Base-by-base conservation (phyloP, 192 early-diverging fungal species). In the Borealophlyctis nickersoniae region DNA sequence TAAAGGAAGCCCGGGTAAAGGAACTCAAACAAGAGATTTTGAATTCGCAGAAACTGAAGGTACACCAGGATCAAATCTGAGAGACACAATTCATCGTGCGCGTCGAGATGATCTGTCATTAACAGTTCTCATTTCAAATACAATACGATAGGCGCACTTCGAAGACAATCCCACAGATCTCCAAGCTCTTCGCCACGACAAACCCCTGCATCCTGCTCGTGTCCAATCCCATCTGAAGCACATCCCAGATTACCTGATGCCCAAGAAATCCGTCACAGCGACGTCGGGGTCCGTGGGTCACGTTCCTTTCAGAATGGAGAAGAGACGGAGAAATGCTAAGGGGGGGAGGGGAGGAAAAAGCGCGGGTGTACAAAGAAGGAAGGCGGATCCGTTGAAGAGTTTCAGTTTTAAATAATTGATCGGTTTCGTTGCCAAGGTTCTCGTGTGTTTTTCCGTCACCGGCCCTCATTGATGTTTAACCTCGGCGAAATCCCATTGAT, bases 151-250 rank as follows among this genome's bases (percentile, higher is more conserved):
- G 79, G 79, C 92, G 1, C 92, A 99, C 77, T 99, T 99, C 76
- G 94, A 96, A 73, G 92, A 95, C 70, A 94, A 94, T 60, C 95
- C 96, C 31, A 84, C 85, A 31, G 96, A 99, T 77, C 70, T 97
- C 50, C 87, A 91, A 32, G 92, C 90, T 33, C 70, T 99, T 60
- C 89, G 92, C 7, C 95, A 96, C 74, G 96, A 99, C 73, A 85
- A 87, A 69, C 85, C 89, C 3, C 72, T 97, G 16, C 92, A 94
- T 48, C 91, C 90, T 9, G 83, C 87, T 1, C 75, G 87, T 49
- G 85, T 95, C 2, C 90, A 90, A 70, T 75, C 80, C 16, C 95
- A 99, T 63, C 85, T 99, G 86, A 92, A 91, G 77, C 89, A 95
- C 65, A 85, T 97, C 14, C 96, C 96, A 7, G 80, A 87, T 36